phyloP scores from a whole-genome alignment of 768 basidiomycete species.

The Panaeolus cyanescens region DNA sequence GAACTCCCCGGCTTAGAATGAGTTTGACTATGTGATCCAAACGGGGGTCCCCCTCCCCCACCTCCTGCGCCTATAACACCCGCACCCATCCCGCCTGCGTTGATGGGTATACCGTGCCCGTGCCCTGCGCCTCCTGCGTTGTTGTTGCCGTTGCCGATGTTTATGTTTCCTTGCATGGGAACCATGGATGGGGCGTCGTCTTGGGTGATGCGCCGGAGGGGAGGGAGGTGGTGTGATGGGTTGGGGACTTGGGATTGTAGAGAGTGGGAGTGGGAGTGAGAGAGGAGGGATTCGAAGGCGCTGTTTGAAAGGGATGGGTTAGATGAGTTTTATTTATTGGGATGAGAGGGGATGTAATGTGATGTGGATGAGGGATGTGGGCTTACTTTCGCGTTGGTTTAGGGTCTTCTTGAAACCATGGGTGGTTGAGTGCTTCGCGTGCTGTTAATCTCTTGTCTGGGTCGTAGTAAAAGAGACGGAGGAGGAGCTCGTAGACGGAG shows the following conservation, averaged over 20 bases:
- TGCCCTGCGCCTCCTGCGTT: not conserved
- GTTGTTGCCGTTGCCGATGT: conserved; percentile 36
- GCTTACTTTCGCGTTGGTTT: conserved; percentile 83
- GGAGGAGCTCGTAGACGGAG: conserved; percentile 84
- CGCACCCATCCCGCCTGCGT: not conserved
- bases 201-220: conserved; percentile 85
- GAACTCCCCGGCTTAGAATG: conserved; percentile 5
- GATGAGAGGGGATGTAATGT: not conserved
- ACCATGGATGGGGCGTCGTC: conserved; percentile 92
- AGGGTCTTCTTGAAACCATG: conserved; percentile 94
- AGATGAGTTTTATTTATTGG: not conserved
- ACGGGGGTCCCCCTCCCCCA: not conserved
- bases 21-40: not conserved
- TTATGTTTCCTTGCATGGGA: conserved; percentile 52
- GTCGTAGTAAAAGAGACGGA: conserved; percentile 85
- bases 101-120: not conserved
- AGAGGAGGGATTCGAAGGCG: conserved; percentile 68
- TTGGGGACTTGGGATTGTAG: not conserved
- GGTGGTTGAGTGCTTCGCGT: conserved; percentile 76
- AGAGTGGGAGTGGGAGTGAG: not conserved
- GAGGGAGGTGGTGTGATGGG: conserved; percentile 66
- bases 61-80: no score
- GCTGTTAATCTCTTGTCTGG: conserved; percentile 87
- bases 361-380: not conserved
- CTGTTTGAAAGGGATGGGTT: conserved; percentile 37